phyloP scores from a whole-genome alignment of 148 eudicot genomes.

The Talinum fruticosum region DNA sequence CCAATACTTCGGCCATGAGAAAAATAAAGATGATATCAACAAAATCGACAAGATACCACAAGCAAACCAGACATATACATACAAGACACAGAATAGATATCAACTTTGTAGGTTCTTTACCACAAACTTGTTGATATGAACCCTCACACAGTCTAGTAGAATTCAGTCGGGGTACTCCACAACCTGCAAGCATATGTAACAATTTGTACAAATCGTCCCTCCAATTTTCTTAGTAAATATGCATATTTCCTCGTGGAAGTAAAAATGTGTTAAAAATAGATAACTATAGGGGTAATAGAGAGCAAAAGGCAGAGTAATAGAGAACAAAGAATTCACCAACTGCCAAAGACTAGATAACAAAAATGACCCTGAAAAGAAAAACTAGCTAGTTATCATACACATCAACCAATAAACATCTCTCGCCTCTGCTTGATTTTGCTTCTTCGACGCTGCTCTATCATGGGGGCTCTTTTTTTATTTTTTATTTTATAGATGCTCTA shows the following conservation, averaged over 20 bases:
- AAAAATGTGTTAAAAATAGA: not conserved
- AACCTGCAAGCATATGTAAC: conserved; percentile 54
- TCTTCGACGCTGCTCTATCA: too few species aligned
- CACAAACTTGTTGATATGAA: conserved; percentile 67
- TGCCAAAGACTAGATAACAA: not conserved
- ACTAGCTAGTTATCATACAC: not conserved
- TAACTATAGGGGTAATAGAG: not conserved
- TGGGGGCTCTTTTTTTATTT: too few species aligned
- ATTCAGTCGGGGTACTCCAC: conserved; percentile 78
- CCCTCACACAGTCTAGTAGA: conserved; percentile 78
- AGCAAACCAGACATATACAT: not conserved
- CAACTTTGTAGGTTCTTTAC: conserved; percentile 64
- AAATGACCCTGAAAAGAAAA: not conserved
- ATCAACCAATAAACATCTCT: not conserved
- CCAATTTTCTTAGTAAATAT: not conserved
- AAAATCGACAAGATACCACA: not conserved
- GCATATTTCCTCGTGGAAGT: not conserved
- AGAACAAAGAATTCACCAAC: not conserved
- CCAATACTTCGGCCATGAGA: too few species aligned
- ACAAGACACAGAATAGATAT: conserved; percentile 2
- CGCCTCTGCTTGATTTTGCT: conserved; percentile 56
- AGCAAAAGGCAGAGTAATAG: too few species aligned
- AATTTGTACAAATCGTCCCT: conserved; percentile 5
- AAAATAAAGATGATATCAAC: not conserved
- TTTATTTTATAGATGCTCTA: conserved; percentile 84